Evolutionary conservation across 1,284 basidiomycete genomes (phyloP).

Genomic region (Pseudozyma sp.): DNA sequence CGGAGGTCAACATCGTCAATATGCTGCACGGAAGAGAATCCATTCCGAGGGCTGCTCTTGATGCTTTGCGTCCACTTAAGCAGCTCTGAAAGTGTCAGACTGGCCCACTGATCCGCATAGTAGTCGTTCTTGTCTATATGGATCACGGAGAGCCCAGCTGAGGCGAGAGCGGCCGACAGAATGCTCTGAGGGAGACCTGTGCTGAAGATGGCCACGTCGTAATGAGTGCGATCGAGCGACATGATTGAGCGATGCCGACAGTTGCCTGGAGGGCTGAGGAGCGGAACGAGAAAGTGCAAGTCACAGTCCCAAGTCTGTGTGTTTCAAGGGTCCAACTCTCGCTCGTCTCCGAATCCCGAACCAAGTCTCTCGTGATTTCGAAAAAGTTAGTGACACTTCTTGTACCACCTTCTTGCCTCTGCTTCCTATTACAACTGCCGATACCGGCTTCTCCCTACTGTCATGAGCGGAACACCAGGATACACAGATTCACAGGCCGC

Average conservation of each 20-base stretch:
- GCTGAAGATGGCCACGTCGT: slow-evolving; percentile 85
- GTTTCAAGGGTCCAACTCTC: slow-evolving; percentile 3
- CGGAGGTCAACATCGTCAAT: slow-evolving; percentile 11
- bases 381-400: slow-evolving; percentile 1
- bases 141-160: slow-evolving; percentile 84
- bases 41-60: slow-evolving; percentile 20
- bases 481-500: not conserved
- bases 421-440: not conserved
- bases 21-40: not conserved
- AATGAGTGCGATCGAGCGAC: slow-evolving; percentile 69
- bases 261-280: not conserved
- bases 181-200: slow-evolving; percentile 80
- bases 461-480: slow-evolving; percentile 14
- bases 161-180: slow-evolving; percentile 76
- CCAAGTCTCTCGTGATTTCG: not conserved
- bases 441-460: not conserved
- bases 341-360: slow-evolving; percentile 14
- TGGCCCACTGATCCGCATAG: slow-evolving; percentile 87
- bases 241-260: slow-evolving; percentile 11
- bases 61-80: slow-evolving; percentile 73
- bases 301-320: no score
- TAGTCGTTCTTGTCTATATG: slow-evolving; percentile 87
- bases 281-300: not conserved
- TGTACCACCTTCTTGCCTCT: not conserved
- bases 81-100: slow-evolving; percentile 83